A percentile compares a stretch with the other conserved stretches of the same genome.
These are phyloP conservation scores for Carex scoparia DNA, from an alignment of 176 grass and related monocot species.

Conservation along the genomic window DNA sequence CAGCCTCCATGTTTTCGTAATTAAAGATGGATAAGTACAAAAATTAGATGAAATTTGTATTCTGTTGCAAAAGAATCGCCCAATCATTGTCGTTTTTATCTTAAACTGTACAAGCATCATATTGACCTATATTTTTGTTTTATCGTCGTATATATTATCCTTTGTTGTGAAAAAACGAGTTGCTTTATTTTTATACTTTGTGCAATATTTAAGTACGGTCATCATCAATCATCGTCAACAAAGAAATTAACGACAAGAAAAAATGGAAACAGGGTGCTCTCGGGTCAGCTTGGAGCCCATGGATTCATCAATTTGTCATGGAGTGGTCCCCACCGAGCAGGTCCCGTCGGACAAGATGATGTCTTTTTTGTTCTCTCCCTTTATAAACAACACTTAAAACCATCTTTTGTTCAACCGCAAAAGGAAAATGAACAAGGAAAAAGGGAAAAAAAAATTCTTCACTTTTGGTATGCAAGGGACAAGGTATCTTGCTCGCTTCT, in stretches of 20 bases:
- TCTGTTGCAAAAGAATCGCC: neutral
- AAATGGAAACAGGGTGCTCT: slow-evolving; percentile 9
- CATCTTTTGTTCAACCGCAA: neutral
- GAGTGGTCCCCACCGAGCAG: slow-evolving; percentile 1
- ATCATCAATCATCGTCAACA: neutral
- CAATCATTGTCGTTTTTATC: neutral
- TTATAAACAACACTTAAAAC: neutral
- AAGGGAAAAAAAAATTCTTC: neutral
- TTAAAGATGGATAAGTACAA: neutral
- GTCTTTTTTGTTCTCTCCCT: slow-evolving; percentile 3
- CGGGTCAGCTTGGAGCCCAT: neutral
- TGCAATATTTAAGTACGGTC: neutral
- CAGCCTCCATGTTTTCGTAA: neutral
- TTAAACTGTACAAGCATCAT: neutral
- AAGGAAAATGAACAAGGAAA: neutral
- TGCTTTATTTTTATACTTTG: neutral
- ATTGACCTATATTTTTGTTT: neutral
- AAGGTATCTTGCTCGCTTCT: neutral
- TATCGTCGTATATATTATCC: neutral
- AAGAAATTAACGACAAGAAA: slow-evolving; percentile 16
- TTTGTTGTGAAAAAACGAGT: neutral
- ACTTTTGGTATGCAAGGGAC: neutral
- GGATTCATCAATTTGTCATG: slow-evolving; percentile 1
- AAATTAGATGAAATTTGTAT: too few species aligned
- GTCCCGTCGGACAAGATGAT: neutral